Evolutionary conservation across 2,329 filamentous ascomycete species (phyloP), one percentile per base, ranked within the genome.

Genomic region (Coniochaeta pulveracea): DNA sequence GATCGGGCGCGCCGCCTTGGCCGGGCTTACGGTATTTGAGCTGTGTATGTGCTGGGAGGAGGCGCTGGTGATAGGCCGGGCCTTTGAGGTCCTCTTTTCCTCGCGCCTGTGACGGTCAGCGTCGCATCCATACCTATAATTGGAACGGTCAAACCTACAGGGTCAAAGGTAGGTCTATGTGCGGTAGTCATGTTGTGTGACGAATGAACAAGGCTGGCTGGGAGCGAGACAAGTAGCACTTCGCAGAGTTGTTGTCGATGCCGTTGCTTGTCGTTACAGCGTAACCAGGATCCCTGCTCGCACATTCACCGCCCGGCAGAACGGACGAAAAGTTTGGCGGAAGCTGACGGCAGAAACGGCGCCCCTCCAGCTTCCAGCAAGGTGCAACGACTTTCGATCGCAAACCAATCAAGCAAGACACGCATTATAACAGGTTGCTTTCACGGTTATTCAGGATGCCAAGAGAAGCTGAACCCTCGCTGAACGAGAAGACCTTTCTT

Each of bases 1-100:
- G 53, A 43, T 93, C 85, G 22, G 79, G 79, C 43, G 77, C 79
- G 43, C 85, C 84, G 47, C 91, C 91, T 63, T 98, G 91, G 27
- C 86, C 88, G n/a, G 81, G 70, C 63, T 91, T 75, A 65, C 85
- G 76, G 53, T 80, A 82, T 63, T 98, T 98, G 52, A 98, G 78
- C 43, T 85, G 79, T 10, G 85, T 96, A 57, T 98, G 82, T 19
- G 91, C 91, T 21, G 91, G 89, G 10, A 95, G 78, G 11, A 96
- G 80, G 47, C 91, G 82, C 60, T 96, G 89, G 55, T 98, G 91
- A 64, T 95, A 96, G 47, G 86, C 89, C 32, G 85, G 84, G 30
- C 91, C 91, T 49, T 86, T 81, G 39, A 86, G 80, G 49, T 88
- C 85, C 60, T 98, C 91, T 68, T 95, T 95, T 55, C 91, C 91